These are phyloP conservation scores for Fagus crenata DNA, from an alignment of 306 rosid genomes.

Conservation along the genomic window DNA sequence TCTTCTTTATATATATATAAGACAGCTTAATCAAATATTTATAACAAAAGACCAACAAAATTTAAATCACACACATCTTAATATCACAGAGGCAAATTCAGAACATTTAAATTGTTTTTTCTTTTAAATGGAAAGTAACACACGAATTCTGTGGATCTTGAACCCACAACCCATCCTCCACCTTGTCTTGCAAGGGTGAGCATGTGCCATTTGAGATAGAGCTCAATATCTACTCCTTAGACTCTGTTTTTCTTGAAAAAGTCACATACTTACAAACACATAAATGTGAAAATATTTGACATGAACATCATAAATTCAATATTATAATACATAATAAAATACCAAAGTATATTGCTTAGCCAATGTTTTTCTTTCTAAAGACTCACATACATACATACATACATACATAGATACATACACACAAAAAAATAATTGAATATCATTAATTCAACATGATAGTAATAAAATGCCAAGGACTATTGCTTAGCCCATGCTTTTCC, in stretches of 20 bases:
- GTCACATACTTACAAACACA: not conserved
- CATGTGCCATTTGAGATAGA: too few relatives aligned
- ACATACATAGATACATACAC: not conserved
- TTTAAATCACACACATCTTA: not conserved
- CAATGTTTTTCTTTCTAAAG: too few relatives aligned
- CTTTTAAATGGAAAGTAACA: too few relatives aligned
- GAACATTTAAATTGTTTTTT: not conserved
- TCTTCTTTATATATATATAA: not conserved
- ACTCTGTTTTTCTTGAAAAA: not conserved
- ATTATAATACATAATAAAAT: not conserved
- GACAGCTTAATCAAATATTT: not conserved
- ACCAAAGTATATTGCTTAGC: too few relatives aligned
- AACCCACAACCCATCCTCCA: too few relatives aligned
- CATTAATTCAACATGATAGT: not conserved
- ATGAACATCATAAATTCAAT: not conserved
- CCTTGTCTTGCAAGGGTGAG: too few relatives aligned
- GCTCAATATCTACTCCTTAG: not conserved
- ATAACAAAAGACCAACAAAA: not conserved
- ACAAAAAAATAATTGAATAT: not conserved
- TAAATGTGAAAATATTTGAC: not conserved
- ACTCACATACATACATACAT: too few relatives aligned
- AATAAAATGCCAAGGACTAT: not conserved
- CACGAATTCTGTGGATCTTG: too few relatives aligned
- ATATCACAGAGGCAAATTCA: not conserved
- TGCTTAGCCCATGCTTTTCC: not conserved